Evolutionary conservation across 176 grass and related monocot species (phyloP).

Genomic region (Aegilops longissima): DNA sequence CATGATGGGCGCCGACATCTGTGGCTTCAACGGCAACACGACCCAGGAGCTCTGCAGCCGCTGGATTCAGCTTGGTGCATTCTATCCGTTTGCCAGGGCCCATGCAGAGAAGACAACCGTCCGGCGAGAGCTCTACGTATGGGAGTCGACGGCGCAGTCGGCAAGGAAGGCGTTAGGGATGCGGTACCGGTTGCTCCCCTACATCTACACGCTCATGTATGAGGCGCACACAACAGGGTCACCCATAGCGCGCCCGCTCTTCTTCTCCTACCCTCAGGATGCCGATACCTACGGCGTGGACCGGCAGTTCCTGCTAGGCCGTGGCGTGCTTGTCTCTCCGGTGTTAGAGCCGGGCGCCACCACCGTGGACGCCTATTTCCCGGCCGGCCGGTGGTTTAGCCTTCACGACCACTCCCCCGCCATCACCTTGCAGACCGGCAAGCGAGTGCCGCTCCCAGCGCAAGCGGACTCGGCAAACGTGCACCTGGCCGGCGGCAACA

Average conservation of each 20-base stretch:
- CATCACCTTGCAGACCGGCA: constrained; percentile 12
- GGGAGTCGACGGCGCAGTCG: constrained; percentile 61
- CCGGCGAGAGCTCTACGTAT: constrained; percentile 69
- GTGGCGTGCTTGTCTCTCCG: constrained; percentile 68
- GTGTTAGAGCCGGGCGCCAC: constrained; percentile 36
- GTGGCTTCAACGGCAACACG: constrained; percentile 65
- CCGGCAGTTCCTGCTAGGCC: constrained; percentile 66
- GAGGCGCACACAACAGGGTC: constrained; percentile 61
- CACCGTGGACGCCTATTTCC: constrained; percentile 70
- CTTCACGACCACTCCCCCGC: constrained; percentile 36
- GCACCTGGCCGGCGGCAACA: constrained; percentile 55
- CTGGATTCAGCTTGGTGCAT: constrained; percentile 94
- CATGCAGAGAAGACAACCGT: constrained; percentile 50
- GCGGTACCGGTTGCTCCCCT: constrained; percentile 69
- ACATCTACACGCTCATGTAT: constrained; percentile 84
- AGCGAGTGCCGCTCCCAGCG: constrained; percentile 40
- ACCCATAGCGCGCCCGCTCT: constrained; percentile 79
- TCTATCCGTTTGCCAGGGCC: constrained; percentile 88
- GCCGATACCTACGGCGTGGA: constrained; percentile 47
- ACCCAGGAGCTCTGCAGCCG: constrained; percentile 83
- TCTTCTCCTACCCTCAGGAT: constrained; percentile 80
- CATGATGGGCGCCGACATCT: constrained; percentile 93
- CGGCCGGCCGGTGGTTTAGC: constrained; percentile 66
- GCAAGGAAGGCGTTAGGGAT: constrained; percentile 65
- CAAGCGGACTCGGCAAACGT: constrained; percentile 63